Conservation (phyloP, 208 protist genomes). For the Phytomonas serpens region DNA sequence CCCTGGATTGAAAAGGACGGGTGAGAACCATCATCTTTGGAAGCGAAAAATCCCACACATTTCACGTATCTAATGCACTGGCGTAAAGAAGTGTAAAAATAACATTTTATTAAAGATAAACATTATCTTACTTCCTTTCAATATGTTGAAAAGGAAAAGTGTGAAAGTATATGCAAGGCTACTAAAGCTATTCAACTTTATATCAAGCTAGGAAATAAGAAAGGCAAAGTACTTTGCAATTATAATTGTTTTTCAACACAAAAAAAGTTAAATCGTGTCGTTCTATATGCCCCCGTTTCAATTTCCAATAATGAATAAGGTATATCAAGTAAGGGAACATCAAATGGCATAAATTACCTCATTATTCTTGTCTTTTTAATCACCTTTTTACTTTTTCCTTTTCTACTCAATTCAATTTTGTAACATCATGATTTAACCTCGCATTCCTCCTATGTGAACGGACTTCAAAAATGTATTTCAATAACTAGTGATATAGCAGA, state of each 20-base stretch:
- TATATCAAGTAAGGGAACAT: not conserved
- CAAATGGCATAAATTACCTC: not conserved
- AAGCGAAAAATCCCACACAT: not conserved
- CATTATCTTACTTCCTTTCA: not conserved
- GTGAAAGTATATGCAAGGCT: not conserved
- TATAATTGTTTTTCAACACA: constrained; percentile 3
- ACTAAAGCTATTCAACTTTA: not conserved
- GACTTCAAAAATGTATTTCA: not conserved
- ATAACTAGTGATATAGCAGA: not conserved
- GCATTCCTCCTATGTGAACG: not conserved
- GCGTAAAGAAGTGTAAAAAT: not conserved
- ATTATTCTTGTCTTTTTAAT: not conserved
- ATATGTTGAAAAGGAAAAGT: not conserved
- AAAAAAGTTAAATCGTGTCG: not conserved
- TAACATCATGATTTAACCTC: not conserved
- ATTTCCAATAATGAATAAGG: not conserved
- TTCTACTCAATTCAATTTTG: not conserved
- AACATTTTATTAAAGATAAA: not conserved
- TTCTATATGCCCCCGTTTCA: not conserved
- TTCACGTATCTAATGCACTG: not conserved
- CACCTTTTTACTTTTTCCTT: not conserved
- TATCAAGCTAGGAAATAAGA: not conserved
- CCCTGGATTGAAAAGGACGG: not conserved
- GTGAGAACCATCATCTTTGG: not conserved
- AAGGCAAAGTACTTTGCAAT: constrained; percentile 9